Percentiles rank a stretch among this genome's conserved stretches.
These are phyloP conservation scores for Trypanosoma scelopori DNA, from an alignment of 208 protist genomes.

Conservation along the genomic window DNA sequence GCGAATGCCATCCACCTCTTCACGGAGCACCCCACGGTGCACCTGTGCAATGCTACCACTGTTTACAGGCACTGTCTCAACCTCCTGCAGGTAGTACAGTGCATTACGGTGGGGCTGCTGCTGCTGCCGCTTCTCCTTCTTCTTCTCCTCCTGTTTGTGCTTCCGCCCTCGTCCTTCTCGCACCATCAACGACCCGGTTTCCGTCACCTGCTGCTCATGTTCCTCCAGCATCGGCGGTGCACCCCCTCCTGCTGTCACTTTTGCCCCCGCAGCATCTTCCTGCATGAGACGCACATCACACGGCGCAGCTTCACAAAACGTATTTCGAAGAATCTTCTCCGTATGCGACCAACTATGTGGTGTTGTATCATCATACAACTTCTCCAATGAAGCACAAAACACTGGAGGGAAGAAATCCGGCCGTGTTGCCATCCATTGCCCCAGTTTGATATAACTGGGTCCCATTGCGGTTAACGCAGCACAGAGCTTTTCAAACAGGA, in stretches of 20 bases:
- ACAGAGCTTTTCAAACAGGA: slow-evolving; percentile 62
- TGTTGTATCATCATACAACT: slow-evolving; percentile 70
- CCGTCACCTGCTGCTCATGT: no score
- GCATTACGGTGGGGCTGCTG: slow-evolving; percentile 34
- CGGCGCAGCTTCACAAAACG: slow-evolving; percentile 7
- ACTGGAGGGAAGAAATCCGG: slow-evolving; percentile 86
- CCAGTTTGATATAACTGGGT: slow-evolving; percentile 93
- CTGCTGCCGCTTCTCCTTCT: no score
- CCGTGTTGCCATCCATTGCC: slow-evolving; percentile 92
- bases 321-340: slow-evolving; percentile 61
- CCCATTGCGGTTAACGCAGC: slow-evolving; percentile 69
- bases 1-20: slow-evolving; percentile 72
- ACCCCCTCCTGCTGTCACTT: no score
- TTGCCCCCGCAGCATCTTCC: no score
- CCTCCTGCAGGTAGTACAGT: slow-evolving; percentile 65
- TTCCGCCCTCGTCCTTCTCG: neutral
- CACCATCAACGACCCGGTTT: no score
- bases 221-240: no score
- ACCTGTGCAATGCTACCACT: slow-evolving; percentile 93
- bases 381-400: slow-evolving; percentile 66
- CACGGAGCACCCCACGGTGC: slow-evolving; percentile 74
- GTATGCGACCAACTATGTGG: slow-evolving; percentile 81
- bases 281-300: neutral
- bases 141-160: neutral
- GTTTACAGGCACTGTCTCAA: slow-evolving; percentile 84